Evolutionary conservation across 306 rosid genomes (phyloP).

Genomic region (Fragaria vesca): DNA sequence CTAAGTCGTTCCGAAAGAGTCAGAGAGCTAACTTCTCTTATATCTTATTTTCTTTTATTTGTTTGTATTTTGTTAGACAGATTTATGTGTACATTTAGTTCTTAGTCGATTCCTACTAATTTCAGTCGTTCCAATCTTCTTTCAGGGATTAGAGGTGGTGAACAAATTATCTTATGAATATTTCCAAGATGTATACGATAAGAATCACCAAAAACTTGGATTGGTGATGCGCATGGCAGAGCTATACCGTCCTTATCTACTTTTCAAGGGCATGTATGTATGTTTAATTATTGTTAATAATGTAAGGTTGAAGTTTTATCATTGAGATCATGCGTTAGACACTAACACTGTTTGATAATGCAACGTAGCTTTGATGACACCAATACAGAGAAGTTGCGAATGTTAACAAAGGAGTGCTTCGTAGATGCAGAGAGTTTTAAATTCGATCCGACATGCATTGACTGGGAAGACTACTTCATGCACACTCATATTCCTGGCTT

Average conservation of each 20-base stretch:
- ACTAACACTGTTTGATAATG: background rate
- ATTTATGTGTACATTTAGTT: no score
- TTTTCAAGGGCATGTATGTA: conserved; percentile 33
- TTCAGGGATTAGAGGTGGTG: conserved; percentile 25
- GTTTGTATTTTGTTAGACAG: no score
- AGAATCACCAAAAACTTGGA: background rate
- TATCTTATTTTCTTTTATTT: no score
- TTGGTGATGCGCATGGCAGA: conserved; percentile 13
- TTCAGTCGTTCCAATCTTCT: background rate
- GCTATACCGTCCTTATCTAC: conserved; percentile 29
- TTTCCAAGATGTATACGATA: background rate
- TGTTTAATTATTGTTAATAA: background rate
- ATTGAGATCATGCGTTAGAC: background rate
- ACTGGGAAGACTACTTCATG: conserved; percentile 46
- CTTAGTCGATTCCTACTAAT: no score
- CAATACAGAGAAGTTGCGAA: conserved; percentile 12
- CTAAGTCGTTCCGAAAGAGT: no score
- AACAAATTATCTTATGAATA: conserved; percentile 8
- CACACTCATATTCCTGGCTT: conserved; percentile 46
- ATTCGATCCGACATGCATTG: conserved; percentile 37
- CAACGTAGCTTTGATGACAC: conserved; percentile 39
- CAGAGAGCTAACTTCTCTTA: no score
- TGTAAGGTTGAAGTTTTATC: background rate
- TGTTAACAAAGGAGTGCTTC: background rate
- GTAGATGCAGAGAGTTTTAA: conserved; percentile 1